Evolutionary conservation across 2,329 filamentous ascomycete genomes (phyloP).

Genomic region (Phoma sp.): DNA sequence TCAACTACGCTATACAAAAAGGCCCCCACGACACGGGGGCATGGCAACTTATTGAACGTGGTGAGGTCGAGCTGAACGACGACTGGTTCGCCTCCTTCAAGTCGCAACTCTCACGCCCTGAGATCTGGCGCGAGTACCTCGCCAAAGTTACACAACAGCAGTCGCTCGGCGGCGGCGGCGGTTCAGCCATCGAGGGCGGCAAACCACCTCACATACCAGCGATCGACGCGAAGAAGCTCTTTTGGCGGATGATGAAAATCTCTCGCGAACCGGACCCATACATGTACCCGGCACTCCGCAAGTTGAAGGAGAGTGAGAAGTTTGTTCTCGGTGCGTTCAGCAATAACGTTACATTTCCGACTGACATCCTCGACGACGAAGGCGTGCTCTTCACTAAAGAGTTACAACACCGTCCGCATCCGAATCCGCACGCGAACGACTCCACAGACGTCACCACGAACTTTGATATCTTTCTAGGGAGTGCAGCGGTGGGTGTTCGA

Average conservation of each 20-base stretch:
- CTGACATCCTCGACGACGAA: constrained; percentile 70
- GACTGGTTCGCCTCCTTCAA: constrained; percentile 80
- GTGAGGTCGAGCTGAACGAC: constrained; percentile 76
- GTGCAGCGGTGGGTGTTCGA: constrained; percentile 82
- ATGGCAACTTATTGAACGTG: constrained; percentile 89
- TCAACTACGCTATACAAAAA: constrained; percentile 87
- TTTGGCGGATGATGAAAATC: constrained; percentile 89
- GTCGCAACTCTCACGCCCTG: constrained; percentile 69
- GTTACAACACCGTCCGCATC: constrained; percentile 30
- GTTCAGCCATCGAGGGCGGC: constrained; percentile 39
- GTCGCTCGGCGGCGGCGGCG: constrained; percentile 25
- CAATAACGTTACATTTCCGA: constrained; percentile 88
- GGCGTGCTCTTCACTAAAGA: constrained; percentile 50
- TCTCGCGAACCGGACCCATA: constrained; percentile 76
- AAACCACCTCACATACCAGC: constrained; percentile 68
- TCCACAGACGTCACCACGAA: constrained; percentile 62
- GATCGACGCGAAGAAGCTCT: constrained; percentile 79
- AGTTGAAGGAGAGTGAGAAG: constrained; percentile 59
- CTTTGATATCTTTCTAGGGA: constrained; percentile 89
- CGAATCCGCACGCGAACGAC: constrained; percentile 35
- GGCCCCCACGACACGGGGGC: constrained; percentile 74
- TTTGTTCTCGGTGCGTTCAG: constrained; percentile 75
- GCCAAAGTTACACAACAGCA: constrained; percentile 32
- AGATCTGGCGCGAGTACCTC: constrained; percentile 71
- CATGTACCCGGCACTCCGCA: constrained; percentile 83